Evolutionary conservation across 768 basidiomycete genomes (phyloP).

Genomic region (Lentinus brumalis): DNA sequence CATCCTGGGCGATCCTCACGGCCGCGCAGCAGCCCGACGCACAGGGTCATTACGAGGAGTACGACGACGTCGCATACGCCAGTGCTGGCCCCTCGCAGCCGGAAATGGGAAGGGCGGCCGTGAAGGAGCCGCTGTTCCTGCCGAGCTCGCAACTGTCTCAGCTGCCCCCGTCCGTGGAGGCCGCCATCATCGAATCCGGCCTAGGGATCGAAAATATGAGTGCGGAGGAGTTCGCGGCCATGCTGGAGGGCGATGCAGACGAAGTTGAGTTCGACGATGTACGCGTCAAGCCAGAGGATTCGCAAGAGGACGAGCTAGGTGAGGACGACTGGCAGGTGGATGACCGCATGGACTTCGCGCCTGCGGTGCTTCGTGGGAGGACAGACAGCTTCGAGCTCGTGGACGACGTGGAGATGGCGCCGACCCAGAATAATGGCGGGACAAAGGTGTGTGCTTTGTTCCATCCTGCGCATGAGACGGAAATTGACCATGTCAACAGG

Average conservation of each 20-base stretch:
- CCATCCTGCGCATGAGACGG: neutral
- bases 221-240: conserved; percentile 57
- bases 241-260: conserved; percentile 62
- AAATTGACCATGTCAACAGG: conserved; percentile 18
- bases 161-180: conserved; percentile 56
- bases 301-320: conserved; percentile 10
- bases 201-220: conserved; percentile 71
- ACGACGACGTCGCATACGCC: neutral
- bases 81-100: conserved; percentile 5
- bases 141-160: conserved; percentile 38
- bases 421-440: conserved; percentile 27
- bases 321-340: conserved; percentile 15
- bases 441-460: conserved; percentile 21
- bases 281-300: neutral
- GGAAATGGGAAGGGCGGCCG: neutral
- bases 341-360: conserved; percentile 26
- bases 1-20: conserved; percentile 15
- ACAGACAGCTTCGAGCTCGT: conserved; percentile 29
- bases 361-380: conserved; percentile 15
- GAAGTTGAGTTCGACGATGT: conserved; percentile 40
- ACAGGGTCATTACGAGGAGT: neutral
- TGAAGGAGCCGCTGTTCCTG: conserved; percentile 35
- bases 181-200: conserved; percentile 58
- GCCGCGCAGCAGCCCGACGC: conserved; percentile 10
- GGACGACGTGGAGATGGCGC: conserved; percentile 26